Evolutionary conservation across 306 rosid species (phyloP).

Genomic region (Dryas drummondii): DNA sequence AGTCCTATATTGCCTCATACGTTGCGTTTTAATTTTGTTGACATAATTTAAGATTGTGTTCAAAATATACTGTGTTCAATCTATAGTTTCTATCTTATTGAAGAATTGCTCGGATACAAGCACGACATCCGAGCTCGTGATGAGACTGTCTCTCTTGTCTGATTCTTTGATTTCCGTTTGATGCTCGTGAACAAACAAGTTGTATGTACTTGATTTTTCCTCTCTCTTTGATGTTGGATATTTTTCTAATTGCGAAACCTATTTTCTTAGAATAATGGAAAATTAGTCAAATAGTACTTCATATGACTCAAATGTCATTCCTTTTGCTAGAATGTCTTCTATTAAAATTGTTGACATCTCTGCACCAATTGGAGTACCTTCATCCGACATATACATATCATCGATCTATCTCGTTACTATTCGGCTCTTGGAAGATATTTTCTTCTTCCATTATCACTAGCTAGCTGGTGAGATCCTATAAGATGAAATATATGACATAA

Average conservation of each 20-base stretch:
- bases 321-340: background rate
- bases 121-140: background rate
- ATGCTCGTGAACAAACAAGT: background rate
- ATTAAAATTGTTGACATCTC: too few relatives aligned
- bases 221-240: background rate
- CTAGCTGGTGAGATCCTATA: too few relatives aligned
- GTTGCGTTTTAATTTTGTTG: background rate
- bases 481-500: too few relatives aligned
- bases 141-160: background rate
- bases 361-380: too few relatives aligned
- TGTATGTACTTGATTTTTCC: background rate
- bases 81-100: background rate
- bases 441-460: too few relatives aligned
- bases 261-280: background rate
- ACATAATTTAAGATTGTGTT: conserved; percentile 9
- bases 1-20: conserved; percentile 1
- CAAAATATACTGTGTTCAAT: background rate
- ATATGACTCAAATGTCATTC: background rate
- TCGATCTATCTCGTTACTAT: too few relatives aligned
- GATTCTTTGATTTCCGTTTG: background rate
- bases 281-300: background rate
- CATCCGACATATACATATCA: too few relatives aligned
- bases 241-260: background rate
- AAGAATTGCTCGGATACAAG: background rate
- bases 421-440: too few relatives aligned